Conservation (phyloP, 2,329 filamentous ascomycete species). For the Neofusicoccum parvum region DNA sequence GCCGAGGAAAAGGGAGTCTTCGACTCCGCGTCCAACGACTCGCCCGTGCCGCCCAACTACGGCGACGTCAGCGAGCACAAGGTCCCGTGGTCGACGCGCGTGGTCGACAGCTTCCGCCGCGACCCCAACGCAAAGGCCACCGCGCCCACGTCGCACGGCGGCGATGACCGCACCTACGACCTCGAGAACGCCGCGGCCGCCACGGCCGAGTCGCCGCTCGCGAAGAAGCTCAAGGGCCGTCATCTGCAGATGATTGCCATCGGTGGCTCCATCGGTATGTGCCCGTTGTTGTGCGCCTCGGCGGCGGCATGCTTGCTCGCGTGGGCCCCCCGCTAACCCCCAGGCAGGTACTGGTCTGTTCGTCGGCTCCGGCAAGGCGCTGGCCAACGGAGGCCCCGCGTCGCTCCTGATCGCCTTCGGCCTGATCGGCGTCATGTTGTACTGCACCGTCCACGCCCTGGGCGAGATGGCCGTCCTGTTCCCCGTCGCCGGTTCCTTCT, state of each 20-base stretch:
- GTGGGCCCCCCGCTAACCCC: not conserved
- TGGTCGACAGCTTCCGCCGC: conserved; percentile 43
- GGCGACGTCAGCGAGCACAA: conserved; percentile 39
- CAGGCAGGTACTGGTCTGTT: conserved; percentile 65
- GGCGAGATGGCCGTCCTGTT: conserved; percentile 93
- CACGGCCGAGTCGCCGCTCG: conserved; percentile 64
- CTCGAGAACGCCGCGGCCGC: conserved; percentile 20
- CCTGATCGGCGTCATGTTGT: conserved; percentile 84
- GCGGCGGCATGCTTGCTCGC: not conserved
- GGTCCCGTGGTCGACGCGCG: conserved; percentile 44
- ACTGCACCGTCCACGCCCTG: conserved; percentile 86
- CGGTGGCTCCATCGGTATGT: conserved; percentile 72
- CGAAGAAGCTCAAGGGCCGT: conserved; percentile 58
- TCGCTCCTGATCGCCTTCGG: conserved; percentile 40
- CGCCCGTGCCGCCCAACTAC: conserved; percentile 28
- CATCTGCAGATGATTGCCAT: conserved; percentile 99
- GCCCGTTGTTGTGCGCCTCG: not conserved
- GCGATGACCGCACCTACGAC: conserved; percentile 54
- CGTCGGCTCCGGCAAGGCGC: conserved; percentile 65
- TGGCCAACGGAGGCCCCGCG: conserved; percentile 42
- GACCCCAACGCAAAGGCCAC: conserved; percentile 48
- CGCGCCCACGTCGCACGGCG: conserved; percentile 49
- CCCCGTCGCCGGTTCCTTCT: conserved; percentile 89
- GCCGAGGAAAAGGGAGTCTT: conserved; percentile 22
- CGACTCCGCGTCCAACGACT: conserved; percentile 19